Evolutionary conservation across 768 basidiomycete genomes (phyloP), one percentile per base, ranked within the genome.

Genomic region (Mycena albidolilacea): DNA sequence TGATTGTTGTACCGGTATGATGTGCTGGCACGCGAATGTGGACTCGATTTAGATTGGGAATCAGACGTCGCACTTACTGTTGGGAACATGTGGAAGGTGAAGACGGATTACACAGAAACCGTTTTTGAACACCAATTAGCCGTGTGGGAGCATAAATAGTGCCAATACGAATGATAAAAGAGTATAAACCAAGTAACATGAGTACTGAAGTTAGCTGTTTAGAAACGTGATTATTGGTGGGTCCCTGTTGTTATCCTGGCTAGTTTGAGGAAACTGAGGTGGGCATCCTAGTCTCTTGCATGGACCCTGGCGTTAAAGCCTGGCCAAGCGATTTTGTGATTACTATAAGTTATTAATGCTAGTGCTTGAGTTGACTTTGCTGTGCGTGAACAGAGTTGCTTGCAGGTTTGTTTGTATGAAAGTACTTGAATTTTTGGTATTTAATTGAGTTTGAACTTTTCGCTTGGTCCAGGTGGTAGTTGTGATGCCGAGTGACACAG

Each of bases 271-370:
- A 23, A 57, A 12, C 60, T 64, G 38, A 62, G 7, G 19, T 3
- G 30, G 54, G 23, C 19, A 50, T 10, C 6, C n/a, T 3, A 86
- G 85, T 88, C 43, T 86, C 87, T 21, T 89, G 88, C 80, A 89
- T 89, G 88, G 89, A 90, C 75, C 87, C 88, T 46, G 85, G 89
- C 46, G 79, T 89, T 70, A 83, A 23, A 23, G 23, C 23, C 23
- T 23, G 2, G 23, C 23, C 23, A n/a, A n/a, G n/a, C n/a, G n/a
- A n/a, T n/a, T n/a, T n/a, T n/a, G n/a, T n/a, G 30, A 30, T 30
- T 3, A 30, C 3, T 30, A 30, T 30, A 30, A 30, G 30, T 30
- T 3, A 30, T 30, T 3, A 4, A 30, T 30, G 30, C 30, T 30
- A 30, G 30, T 4, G 30, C 30, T 30, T 30, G 30, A 30, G 30